phyloP scores from a whole-genome alignment of 192 early-diverging fungal species.

The Spizellomyces sp. region DNA sequence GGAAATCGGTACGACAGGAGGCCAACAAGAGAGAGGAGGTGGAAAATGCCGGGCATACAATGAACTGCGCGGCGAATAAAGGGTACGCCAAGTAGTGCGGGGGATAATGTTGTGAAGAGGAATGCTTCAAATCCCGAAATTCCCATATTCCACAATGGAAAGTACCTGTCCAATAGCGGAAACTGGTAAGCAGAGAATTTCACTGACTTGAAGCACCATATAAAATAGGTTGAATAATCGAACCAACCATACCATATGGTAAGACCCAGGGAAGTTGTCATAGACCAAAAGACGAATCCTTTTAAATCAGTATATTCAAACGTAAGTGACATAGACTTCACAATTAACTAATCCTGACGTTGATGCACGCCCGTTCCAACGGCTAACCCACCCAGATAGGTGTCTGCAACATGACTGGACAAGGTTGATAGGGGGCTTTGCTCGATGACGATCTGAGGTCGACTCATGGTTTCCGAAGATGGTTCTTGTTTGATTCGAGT shows the following conservation, averaged over 20 bases:
- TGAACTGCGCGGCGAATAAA: slow-evolving; percentile 7
- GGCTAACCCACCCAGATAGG: slow-evolving; percentile 20
- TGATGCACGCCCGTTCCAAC: no score
- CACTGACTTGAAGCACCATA: no score
- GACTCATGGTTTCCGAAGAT: not conserved
- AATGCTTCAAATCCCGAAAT: slow-evolving; percentile 27
- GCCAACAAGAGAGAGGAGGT: slow-evolving; percentile 24
- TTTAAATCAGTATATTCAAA: not conserved
- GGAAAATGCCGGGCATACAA: slow-evolving; percentile 12
- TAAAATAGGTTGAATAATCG: not conserved
- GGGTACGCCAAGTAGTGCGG: slow-evolving; percentile 7
- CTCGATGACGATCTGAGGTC: not conserved
- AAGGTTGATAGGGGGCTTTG: not conserved
- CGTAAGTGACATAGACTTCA: no score
- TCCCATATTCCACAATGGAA: slow-evolving; percentile 30
- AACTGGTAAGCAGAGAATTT: no score
- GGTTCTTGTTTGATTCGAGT: slow-evolving; percentile 5
- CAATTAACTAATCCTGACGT: no score
- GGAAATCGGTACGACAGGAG: slow-evolving; percentile 10
- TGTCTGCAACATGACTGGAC: slow-evolving; percentile 12
- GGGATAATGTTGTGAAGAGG: slow-evolving; percentile 20
- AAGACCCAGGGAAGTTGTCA: slow-evolving; percentile 18
- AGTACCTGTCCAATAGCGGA: not conserved
- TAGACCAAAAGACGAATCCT: slow-evolving; percentile 22
- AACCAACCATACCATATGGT: slow-evolving; percentile 20